These are phyloP conservation scores for Kuraishia cidri DNA, from an alignment of 805 yeast genomes.

Conservation along the genomic window DNA sequence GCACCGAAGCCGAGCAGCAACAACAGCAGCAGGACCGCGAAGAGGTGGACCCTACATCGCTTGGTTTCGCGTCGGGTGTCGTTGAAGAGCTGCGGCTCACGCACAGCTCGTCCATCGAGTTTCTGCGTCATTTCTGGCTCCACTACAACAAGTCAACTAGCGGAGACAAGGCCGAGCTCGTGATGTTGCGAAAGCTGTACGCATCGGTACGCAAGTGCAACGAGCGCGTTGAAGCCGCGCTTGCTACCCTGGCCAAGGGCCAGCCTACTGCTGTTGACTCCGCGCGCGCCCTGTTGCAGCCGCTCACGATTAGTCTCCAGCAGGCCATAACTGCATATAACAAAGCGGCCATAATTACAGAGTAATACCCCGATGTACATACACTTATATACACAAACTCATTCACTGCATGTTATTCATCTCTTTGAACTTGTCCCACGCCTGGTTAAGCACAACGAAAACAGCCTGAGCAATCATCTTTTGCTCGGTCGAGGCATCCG, in stretches of 20 bases:
- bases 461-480: constrained; percentile 83
- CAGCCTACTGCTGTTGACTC: constrained; percentile 3
- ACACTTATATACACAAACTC: neutral
- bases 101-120: constrained; percentile 70
- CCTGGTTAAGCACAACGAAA: constrained; percentile 72
- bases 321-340: constrained; percentile 27
- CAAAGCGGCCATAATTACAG: no score
- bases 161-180: constrained; percentile 18
- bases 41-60: constrained; percentile 2
- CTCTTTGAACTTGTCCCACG: constrained; percentile 80
- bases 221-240: constrained; percentile 28
- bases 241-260: constrained; percentile 9
- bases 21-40: no score
- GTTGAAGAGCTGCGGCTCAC: constrained; percentile 47
- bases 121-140: constrained; percentile 67
- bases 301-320: constrained; percentile 32
- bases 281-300: constrained; percentile 29
- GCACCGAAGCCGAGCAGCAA: neutral
- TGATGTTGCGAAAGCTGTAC: constrained; percentile 33
- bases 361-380: no score
- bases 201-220: constrained; percentile 38
- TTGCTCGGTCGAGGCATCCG: constrained; percentile 51
- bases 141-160: constrained; percentile 33
- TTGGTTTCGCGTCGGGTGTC: constrained; percentile 18
- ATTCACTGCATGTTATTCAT: constrained; percentile 36